A percentile compares a stretch with the other conserved stretches of the same genome.
Conservation (phyloP, 2,329 filamentous ascomycete genomes). For the Trichophyton schoenleinii region DNA sequence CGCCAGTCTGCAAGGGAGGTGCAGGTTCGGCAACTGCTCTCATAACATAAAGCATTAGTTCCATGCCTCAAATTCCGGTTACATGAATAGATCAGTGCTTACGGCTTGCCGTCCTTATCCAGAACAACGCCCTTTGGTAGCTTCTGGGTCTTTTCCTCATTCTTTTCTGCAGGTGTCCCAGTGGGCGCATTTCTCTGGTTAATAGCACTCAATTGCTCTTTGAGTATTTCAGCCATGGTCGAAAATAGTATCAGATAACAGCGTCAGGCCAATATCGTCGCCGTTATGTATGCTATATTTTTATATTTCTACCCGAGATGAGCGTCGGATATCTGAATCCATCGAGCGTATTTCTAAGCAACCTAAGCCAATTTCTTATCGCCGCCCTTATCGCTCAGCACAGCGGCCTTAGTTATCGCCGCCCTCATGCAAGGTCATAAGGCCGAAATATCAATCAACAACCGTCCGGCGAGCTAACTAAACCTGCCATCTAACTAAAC, state of each 20-base stretch:
- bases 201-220: constrained; percentile 17
- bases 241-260: background rate
- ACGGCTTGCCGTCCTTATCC: constrained; percentile 41
- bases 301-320: no score
- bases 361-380: background rate
- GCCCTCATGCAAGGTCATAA: no score
- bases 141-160: constrained; percentile 17
- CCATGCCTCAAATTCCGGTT: background rate
- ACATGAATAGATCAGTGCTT: constrained; percentile 12
- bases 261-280: background rate
- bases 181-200: constrained; percentile 8
- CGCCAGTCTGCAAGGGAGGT: constrained; percentile 37
- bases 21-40: constrained; percentile 35
- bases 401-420: background rate
- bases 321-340: background rate
- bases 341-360: background rate
- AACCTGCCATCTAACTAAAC: no score
- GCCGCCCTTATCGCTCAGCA: background rate
- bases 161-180: background rate
- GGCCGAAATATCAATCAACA: no score
- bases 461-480: no score
- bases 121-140: constrained; percentile 38
- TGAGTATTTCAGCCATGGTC: constrained; percentile 15
- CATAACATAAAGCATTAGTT: background rate
- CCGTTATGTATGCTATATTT: background rate